Percentiles rank a stretch among this genome's conserved stretches.
Conservation (phyloP, 73 alveolate genomes). For the Paramecium pentaurelia region DNA sequence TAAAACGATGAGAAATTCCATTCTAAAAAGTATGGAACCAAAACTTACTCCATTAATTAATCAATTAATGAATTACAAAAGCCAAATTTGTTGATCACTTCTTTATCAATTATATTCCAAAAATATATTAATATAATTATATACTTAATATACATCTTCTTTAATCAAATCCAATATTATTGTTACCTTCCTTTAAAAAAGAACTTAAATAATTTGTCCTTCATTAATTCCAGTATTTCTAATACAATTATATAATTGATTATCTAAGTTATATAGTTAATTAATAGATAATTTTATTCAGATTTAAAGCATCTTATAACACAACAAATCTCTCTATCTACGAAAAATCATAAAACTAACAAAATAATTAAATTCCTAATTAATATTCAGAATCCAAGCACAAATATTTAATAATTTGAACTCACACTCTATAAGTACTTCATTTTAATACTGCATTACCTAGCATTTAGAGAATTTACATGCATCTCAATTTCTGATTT, state of each 20-base stretch:
- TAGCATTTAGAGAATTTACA: slow-evolving; percentile 83
- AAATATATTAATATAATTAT: background rate
- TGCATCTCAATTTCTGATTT: slow-evolving; percentile 74
- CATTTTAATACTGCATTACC: slow-evolving; percentile 78
- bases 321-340: too few relatives aligned
- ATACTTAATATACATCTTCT: background rate
- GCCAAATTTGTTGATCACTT: background rate
- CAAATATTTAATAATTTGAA: slow-evolving; percentile 54
- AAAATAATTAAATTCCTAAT: background rate
- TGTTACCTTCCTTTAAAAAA: background rate
- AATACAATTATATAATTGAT: background rate
- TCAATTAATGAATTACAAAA: background rate
- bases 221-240: background rate
- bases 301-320: too few relatives aligned
- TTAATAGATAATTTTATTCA: too few relatives aligned
- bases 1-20: background rate
- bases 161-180: slow-evolving; percentile 6
- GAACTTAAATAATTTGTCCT: background rate
- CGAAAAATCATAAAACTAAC: too few relatives aligned
- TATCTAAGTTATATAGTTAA: background rate
- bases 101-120: background rate
- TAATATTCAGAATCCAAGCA: background rate
- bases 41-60: background rate
- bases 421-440: slow-evolving; percentile 87
- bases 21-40: background rate